Base-by-base conservation (phyloP, 2,329 filamentous ascomycete species). In the Fusarium temperatum region DNA sequence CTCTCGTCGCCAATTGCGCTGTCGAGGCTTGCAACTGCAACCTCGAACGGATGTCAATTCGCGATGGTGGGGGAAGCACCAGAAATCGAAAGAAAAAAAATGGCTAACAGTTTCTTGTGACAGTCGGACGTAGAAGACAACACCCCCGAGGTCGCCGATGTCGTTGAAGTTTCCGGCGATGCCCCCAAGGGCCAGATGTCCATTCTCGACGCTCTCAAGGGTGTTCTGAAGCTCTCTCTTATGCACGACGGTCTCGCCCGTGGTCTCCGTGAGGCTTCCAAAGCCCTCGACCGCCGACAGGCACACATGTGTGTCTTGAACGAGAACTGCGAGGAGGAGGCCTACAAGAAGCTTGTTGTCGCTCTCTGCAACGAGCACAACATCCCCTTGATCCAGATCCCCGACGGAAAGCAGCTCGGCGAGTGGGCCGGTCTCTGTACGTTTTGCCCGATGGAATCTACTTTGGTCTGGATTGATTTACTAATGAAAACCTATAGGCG, bases 61-160 rank as follows among this genome's bases (percentile, higher is more conserved):
- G 50, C 63, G 66, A 61, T 65, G 62, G 68, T 44, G 56, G 71
- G 44, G 62, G 53, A 42, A 55, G 36, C 35, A 54, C 35, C 66
- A n/a, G 50, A 62, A 53, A n/a, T 63, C 48, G 30, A 63, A 51
- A 47, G 17, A 47, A 48, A 39, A 45, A 15, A 45, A 57, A 39
- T 66, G 56, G 77, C 77, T 80, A 75, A 79, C 68, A 36, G 42
- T 41, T 56, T 42, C 51, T 61, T 47, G 64, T 68, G 66, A 74
- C 80, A 98, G 96, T 98, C 96, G 95, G 96, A 98, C 95, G 96
- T 96, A 98, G 96, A 98, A 98, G 96, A 98, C 93, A 95, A 92
- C 87, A 93, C 92, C 86, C 92, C 94, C 87, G 93, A 94, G 84
- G 95, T 90, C 83, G 85, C 86, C 83, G 91, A 93, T 84, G 96